Base-by-base conservation (phyloP, 768 basidiomycete genomes). In the Thelephora ganbajun region DNA sequence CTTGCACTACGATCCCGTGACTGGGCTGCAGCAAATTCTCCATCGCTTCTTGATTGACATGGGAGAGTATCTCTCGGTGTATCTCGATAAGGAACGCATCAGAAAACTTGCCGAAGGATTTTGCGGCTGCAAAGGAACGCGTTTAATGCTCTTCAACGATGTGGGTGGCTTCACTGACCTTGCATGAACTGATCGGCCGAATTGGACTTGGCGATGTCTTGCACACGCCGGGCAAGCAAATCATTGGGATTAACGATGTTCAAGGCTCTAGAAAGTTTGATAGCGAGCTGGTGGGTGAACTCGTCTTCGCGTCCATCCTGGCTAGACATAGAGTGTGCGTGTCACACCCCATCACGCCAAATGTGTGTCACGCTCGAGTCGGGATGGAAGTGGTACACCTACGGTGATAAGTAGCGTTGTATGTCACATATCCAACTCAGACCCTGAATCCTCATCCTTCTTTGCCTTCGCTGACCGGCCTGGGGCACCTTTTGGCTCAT, bases 221-320 rank as follows among this genome's bases (percentile, higher is more conserved):
- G 78, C 33, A 93, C 84, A 49, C 82, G 68, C 51, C 74, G 70
- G 2, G 89, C 90, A 18, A 94, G 73, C 3, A 84, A 63, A 54
- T 88, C 84, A 59, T 93, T 94, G 0, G 86, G 85, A 57, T 87
- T 87, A 50, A 90, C 61, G 12, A 71, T 69, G 60, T 91, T 92
- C 56, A 92, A 71, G 2, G 77, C 77, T 33, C 90, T 66, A 1
- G 89, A 91, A 7, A 94, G 72, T 66, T 84, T 78, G 51, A 87
- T 80, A 19, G 83, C 84, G 26, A 86, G 59, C 45, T 78, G 70
- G 60, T 88, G 83, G 39, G 67, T 74, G 59, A 83, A 84, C 19
- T 71, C 69, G 49, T 69, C 66, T 20, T 53, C 50, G 33, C 39
- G 39, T 41, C 22, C 39, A 41, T 41, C 39, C 11, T 41, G 39